Percentiles rank a stretch among this genome's conserved stretches.
Evolutionary conservation across 768 basidiomycete genomes (phyloP).

Genomic region (Boletus reticuloceps): DNA sequence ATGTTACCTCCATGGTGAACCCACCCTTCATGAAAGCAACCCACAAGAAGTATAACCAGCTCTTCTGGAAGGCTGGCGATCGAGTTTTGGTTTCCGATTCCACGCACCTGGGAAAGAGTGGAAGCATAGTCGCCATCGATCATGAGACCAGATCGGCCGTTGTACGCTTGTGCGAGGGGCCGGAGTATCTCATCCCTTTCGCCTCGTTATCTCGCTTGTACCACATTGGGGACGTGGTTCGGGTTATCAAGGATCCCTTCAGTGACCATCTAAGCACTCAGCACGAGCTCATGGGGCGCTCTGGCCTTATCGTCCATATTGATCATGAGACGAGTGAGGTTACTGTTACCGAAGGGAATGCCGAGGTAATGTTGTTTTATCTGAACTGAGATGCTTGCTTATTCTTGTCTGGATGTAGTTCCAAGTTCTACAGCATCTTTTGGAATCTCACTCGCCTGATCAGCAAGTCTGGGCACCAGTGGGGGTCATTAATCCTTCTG

Average conservation of each 20-base stretch:
- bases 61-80: not conserved
- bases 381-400: no score
- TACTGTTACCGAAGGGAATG: not conserved
- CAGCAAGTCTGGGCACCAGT: not conserved
- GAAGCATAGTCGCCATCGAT: no score
- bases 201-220: not conserved
- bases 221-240: not conserved
- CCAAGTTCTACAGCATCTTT: no score
- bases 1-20: not conserved
- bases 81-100: not conserved
- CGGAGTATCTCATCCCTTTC: not conserved
- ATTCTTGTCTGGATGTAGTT: no score
- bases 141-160: no score
- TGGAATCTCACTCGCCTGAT: not conserved
- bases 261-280: not conserved
- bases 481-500: no score
- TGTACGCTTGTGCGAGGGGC: no score
- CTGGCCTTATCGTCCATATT: not conserved
- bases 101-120: not conserved
- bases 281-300: not conserved
- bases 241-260: not conserved
- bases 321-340: not conserved
- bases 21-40: not conserved
- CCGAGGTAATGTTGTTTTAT: no score
- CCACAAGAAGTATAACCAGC: not conserved